phyloP scores from a whole-genome alignment of 1,139 yeast genomes.

The Wickerhamomyces sp. region DNA sequence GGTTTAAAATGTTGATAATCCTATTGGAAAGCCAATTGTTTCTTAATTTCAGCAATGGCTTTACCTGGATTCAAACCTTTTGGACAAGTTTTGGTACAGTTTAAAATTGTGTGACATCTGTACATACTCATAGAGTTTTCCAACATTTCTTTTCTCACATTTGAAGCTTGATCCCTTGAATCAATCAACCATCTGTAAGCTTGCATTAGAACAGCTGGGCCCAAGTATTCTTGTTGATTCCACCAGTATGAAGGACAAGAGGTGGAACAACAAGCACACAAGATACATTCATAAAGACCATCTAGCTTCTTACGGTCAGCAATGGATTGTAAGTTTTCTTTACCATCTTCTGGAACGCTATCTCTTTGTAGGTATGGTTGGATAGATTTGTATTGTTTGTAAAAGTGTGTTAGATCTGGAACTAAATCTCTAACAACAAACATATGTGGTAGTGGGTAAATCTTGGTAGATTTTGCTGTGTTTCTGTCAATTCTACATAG shows the following conservation, averaged over 20 bases:
- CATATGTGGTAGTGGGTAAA: conserved; percentile 98
- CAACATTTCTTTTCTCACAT: conserved; percentile 78
- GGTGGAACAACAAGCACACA: conserved; percentile 98
- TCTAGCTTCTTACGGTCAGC: conserved; percentile 96
- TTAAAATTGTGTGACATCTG: conserved; percentile 99
- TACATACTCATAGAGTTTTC: conserved; percentile 97
- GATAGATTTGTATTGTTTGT: conserved; percentile 97
- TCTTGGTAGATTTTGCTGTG: conserved; percentile 68
- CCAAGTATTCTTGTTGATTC: conserved; percentile 98
- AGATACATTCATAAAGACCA: conserved; percentile 94
- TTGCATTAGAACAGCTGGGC: conserved; percentile 98
- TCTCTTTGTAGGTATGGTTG: conserved; percentile 95
- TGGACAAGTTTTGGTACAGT: conserved; percentile 97
- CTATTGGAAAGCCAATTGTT: conserved; percentile 83
- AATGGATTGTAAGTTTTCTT: conserved; percentile 86
- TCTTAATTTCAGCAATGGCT: conserved; percentile 97
- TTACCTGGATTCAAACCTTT: conserved; percentile 98
- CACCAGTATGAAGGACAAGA: conserved; percentile 99
- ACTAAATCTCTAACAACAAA: conserved; percentile 95
- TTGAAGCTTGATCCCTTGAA: conserved; percentile 90
- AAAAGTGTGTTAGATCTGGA: conserved; percentile 95
- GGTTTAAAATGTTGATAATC: too few relatives aligned
- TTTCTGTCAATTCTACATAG: conserved; percentile 89
- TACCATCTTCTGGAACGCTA: conserved; percentile 78
- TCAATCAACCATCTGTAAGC: conserved; percentile 99